Percentiles rank a stretch among this genome's conserved stretches.
phyloP scores from a whole-genome alignment of 768 basidiomycete genomes.

The Tubosaeta sp. region DNA sequence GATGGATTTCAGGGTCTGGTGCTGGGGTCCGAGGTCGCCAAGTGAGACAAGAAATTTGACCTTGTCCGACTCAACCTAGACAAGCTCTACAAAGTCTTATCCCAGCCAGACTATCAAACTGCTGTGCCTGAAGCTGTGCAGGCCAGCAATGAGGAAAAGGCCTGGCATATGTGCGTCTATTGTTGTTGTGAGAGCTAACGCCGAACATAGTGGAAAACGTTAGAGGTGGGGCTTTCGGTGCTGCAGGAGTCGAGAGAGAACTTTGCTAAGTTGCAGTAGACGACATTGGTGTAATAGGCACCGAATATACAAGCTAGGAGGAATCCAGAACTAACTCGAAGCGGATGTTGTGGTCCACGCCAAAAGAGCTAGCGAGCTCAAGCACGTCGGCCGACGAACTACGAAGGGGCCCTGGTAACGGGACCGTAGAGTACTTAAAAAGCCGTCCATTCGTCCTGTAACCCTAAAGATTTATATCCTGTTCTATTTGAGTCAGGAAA shows the following conservation, averaged over 20 bases:
- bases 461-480: too few relatives aligned
- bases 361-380: too few relatives aligned
- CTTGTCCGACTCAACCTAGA: conserved; percentile 60
- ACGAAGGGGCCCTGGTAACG: too few relatives aligned
- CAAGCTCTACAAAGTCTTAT: conserved; percentile 71
- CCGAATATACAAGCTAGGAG: too few relatives aligned
- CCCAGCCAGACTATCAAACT: conserved; percentile 70
- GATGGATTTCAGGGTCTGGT: conserved; percentile 67
- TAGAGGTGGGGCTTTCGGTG: conserved; percentile 76
- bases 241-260: conserved; percentile 68
- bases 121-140: conserved; percentile 64
- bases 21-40: conserved; percentile 79
- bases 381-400: too few relatives aligned
- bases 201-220: conserved; percentile 56
- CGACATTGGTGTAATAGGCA: not conserved
- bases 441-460: too few relatives aligned
- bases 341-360: too few relatives aligned
- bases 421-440: too few relatives aligned
- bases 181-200: not conserved
- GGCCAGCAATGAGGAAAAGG: conserved; percentile 55
- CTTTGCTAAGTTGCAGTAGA: conserved; percentile 64
- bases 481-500: too few relatives aligned
- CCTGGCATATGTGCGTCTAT: conserved; percentile 30
- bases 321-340: too few relatives aligned
- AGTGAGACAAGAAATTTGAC: conserved; percentile 86